Evolutionary conservation across 2,329 filamentous ascomycete species (phyloP).

Genomic region (Exophiala bonariae): DNA sequence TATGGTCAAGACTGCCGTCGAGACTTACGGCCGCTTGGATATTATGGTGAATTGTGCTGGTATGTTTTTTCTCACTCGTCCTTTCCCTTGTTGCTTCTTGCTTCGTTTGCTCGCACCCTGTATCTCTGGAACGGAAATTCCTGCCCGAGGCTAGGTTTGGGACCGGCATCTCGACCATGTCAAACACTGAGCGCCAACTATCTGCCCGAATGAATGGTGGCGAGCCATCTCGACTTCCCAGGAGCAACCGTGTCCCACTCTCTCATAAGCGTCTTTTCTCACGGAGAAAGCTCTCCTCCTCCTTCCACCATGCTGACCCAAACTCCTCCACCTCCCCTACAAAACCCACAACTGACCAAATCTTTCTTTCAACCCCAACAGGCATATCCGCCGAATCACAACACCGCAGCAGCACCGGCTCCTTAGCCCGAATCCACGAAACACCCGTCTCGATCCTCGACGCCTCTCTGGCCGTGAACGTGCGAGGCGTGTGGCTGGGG

Average conservation of each 20-base stretch:
- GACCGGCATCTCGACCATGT: no score
- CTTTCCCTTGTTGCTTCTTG: conserved; percentile 18
- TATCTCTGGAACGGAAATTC: no score
- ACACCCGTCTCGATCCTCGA: conserved; percentile 12
- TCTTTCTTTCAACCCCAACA: neutral
- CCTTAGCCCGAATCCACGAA: conserved; percentile 13
- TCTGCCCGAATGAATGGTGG: no score
- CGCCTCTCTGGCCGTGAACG: conserved; percentile 34
- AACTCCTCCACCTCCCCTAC: neutral
- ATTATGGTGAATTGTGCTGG: conserved; percentile 33
- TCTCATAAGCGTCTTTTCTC: no score
- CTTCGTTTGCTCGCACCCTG: conserved; percentile 16
- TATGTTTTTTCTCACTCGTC: conserved; percentile 20
- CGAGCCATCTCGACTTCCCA: no score
- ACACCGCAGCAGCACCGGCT: neutral
- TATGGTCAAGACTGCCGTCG: conserved; percentile 80
- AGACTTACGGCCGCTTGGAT: conserved; percentile 67
- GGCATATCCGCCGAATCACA: conserved; percentile 15
- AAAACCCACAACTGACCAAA: no score
- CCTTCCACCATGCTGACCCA: no score
- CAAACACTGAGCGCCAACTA: no score
- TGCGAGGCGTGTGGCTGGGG: conserved; percentile 42
- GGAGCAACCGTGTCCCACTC: no score
- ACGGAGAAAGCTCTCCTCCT: no score
- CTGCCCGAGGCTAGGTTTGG: no score